Evolutionary conservation across 2,329 filamentous ascomycete species (phyloP).

Genomic region (Aspergillus ochraceus): DNA sequence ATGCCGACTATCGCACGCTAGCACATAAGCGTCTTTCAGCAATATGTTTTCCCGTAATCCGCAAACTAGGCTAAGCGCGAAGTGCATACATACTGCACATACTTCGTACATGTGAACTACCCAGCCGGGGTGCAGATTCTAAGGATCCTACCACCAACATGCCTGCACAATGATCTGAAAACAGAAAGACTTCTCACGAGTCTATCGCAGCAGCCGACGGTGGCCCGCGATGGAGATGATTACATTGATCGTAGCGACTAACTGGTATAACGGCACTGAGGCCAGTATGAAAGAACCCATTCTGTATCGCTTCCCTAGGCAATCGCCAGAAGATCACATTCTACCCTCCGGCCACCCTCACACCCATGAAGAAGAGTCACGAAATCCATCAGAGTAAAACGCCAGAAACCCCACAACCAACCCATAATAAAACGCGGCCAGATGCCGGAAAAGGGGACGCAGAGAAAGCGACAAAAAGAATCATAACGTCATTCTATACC

Average conservation of each 20-base stretch:
- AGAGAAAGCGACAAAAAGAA: conserved; percentile 30
- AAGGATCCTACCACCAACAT: not conserved
- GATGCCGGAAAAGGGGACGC: conserved; percentile 35
- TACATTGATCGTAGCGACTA: conserved; percentile 25
- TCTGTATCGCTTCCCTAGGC: conserved; percentile 20
- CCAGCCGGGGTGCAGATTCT: not conserved
- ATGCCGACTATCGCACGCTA: conserved; percentile 9
- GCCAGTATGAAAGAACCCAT: conserved; percentile 21
- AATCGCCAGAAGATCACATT: conserved; percentile 22
- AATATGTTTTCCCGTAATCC: not conserved
- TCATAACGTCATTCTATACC: conserved; percentile 81
- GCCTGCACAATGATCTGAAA: not conserved
- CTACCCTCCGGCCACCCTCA: conserved; percentile 30
- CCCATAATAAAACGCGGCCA: conserved; percentile 34
- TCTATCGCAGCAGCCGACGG: conserved; percentile 17
- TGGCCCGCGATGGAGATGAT: conserved; percentile 21
- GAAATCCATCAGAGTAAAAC: conserved; percentile 40
- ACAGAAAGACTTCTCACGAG: conserved; percentile 13
- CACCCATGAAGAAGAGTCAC: conserved; percentile 29
- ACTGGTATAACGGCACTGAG: conserved; percentile 17
- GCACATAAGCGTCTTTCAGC: not conserved
- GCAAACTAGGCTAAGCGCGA: not conserved
- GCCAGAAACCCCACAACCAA: conserved; percentile 43
- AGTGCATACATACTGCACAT: not conserved
- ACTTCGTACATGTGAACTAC: too few species aligned